Conservation (phyloP, 2,329 filamentous ascomycete genomes). For the Polychaeton citri region DNA sequence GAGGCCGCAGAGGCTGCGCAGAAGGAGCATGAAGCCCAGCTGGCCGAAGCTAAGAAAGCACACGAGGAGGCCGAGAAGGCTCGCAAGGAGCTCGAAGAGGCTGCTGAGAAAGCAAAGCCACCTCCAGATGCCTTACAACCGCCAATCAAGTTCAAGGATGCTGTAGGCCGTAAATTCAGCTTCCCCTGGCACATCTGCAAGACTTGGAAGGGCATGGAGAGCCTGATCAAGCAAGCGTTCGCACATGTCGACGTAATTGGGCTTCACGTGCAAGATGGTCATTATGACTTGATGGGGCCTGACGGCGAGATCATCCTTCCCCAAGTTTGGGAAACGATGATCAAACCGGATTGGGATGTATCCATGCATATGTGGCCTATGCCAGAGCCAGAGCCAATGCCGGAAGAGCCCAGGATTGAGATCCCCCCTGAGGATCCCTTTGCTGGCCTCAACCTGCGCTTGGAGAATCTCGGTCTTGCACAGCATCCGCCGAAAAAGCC, state of each 20-base stretch:
- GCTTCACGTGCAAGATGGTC: conserved; percentile 31
- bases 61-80: conserved; percentile 37
- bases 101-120: conserved; percentile 32
- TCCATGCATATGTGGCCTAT: conserved; percentile 39
- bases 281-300: conserved; percentile 35
- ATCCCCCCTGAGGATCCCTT: neutral
- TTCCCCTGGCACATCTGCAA: conserved; percentile 79
- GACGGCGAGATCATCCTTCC: conserved; percentile 37
- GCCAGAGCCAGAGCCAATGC: conserved; percentile 16
- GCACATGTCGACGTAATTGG: conserved; percentile 33
- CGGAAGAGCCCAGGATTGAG: neutral
- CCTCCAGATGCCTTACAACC: conserved; percentile 47
- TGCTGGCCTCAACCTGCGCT: neutral
- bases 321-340: conserved; percentile 34
- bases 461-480: neutral
- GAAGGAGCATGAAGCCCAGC: conserved; percentile 37
- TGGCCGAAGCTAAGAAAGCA: conserved; percentile 39
- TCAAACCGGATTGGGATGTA: conserved; percentile 35
- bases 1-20: conserved; percentile 34
- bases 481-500: neutral
- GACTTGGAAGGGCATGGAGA: conserved; percentile 42
- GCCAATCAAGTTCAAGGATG: conserved; percentile 82
- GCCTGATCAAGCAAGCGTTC: conserved; percentile 37
- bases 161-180: conserved; percentile 79
- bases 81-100: conserved; percentile 34